Conservation (phyloP, 257 asterid genomes). For the Solanum verrucosum region DNA sequence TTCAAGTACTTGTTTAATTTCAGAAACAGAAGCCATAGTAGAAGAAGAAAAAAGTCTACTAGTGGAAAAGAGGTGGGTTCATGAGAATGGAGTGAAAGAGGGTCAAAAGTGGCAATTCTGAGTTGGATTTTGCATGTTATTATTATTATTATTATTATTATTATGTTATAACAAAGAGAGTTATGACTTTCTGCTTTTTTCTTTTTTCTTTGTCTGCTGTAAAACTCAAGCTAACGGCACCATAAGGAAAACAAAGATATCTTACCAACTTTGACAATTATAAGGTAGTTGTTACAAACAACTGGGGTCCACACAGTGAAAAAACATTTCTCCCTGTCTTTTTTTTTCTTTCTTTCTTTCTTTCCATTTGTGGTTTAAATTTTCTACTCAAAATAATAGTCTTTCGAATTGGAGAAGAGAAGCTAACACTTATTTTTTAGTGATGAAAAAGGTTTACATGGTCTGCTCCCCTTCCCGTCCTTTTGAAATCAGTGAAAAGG, state of each 20-base stretch:
- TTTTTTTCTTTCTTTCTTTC: background rate
- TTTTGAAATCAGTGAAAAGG: background rate
- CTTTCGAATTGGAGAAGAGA: too few relatives aligned
- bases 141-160: background rate
- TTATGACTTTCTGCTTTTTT: background rate
- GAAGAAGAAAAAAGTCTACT: background rate
- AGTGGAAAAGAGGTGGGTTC: constrained; percentile 20
- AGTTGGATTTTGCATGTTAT: constrained; percentile 38
- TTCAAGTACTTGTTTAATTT: constrained; percentile 49
- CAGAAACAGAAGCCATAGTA: constrained; percentile 25
- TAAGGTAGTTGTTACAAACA: background rate
- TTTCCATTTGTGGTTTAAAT: background rate
- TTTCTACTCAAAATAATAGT: background rate
- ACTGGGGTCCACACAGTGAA: background rate
- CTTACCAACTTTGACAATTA: constrained; percentile 39
- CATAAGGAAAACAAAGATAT: constrained; percentile 3
- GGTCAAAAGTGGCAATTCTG: constrained; percentile 30
- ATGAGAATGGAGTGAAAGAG: constrained; percentile 35
- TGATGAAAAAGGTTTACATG: background rate
- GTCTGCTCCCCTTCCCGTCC: background rate
- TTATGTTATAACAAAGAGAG: constrained; percentile 9
- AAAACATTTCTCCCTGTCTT: background rate
- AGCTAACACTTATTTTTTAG: background rate
- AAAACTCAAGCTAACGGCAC: constrained; percentile 27
- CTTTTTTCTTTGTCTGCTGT: constrained; percentile 11